Conservation (phyloP, 2,329 filamentous ascomycete species). For the Fusarium sororula region DNA sequence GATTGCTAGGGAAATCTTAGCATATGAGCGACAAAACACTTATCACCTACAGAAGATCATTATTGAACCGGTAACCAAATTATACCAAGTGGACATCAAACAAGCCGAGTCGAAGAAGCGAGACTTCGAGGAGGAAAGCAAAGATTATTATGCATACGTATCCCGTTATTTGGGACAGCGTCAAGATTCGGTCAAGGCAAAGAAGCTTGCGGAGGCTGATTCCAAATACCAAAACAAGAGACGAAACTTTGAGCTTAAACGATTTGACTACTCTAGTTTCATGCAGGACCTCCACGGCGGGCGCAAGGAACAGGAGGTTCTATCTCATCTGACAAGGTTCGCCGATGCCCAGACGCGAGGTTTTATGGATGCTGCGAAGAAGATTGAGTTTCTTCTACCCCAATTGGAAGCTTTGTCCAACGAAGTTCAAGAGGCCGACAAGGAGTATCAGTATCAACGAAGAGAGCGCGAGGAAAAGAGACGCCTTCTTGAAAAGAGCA, state of each 20-base stretch:
- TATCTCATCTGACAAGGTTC: slow-evolving; percentile 93
- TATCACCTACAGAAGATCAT: slow-evolving; percentile 88
- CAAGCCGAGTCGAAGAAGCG: slow-evolving; percentile 96
- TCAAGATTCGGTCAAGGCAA: slow-evolving; percentile 95
- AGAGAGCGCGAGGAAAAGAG: slow-evolving; percentile 97
- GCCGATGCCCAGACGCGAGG: slow-evolving; percentile 88
- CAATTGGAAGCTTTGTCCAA: slow-evolving; percentile 87
- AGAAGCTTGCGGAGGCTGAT: slow-evolving; percentile 94
- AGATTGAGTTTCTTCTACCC: slow-evolving; percentile 85
- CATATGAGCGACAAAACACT: slow-evolving; percentile 87
- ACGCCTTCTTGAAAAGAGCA: slow-evolving; percentile 87
- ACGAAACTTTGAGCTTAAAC: slow-evolving; percentile 93
- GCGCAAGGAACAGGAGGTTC: slow-evolving; percentile 96
- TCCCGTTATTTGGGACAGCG: slow-evolving; percentile 95
- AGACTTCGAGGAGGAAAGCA: slow-evolving; percentile 98
- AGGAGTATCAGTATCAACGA: slow-evolving; percentile 94
- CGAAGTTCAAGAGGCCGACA: slow-evolving; percentile 93
- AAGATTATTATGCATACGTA: slow-evolving; percentile 97
- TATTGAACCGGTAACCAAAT: slow-evolving; percentile 89
- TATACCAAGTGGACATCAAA: slow-evolving; percentile 97
- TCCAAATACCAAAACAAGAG: slow-evolving; percentile 95
- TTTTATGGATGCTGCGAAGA: slow-evolving; percentile 85
- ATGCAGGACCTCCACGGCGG: slow-evolving; percentile 99
- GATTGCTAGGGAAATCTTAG: slow-evolving; percentile 88
- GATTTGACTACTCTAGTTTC: slow-evolving; percentile 98